phyloP scores from a whole-genome alignment of 768 basidiomycete genomes.

The Podaxis carcinomalis region DNA sequence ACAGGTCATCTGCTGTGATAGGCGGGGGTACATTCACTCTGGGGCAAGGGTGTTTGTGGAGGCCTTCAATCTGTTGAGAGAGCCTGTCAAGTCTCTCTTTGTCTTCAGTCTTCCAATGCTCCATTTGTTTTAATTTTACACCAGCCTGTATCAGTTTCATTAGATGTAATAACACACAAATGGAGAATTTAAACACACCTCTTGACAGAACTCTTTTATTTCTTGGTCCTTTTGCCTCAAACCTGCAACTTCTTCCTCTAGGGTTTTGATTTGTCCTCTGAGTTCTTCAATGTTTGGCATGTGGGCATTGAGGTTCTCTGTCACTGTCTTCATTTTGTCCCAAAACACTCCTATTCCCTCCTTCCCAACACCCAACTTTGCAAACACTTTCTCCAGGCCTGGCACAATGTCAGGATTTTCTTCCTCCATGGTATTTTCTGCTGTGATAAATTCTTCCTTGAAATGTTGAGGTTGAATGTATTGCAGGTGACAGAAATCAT shows the following conservation, averaged over 20 bases:
- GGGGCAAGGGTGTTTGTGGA: not conserved
- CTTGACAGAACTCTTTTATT: slow-evolving; percentile 27
- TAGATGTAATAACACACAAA: not conserved
- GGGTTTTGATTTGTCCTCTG: slow-evolving; percentile 18
- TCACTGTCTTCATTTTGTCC: slow-evolving; percentile 2
- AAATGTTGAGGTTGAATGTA: not conserved
- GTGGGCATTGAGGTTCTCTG: not conserved
- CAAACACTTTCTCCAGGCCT: not conserved
- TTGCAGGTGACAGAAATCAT: slow-evolving; percentile 1
- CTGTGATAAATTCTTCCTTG: not conserved
- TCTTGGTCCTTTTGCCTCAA: slow-evolving; percentile 34
- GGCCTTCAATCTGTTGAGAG: slow-evolving; percentile 11
- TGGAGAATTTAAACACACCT: slow-evolving; percentile 13
- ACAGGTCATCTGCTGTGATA: slow-evolving; percentile 15
- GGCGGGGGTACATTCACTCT: not conserved
- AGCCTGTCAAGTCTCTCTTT: slow-evolving; percentile 18
- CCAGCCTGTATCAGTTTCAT: not conserved
- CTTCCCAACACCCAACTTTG: not conserved
- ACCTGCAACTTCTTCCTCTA: slow-evolving; percentile 23
- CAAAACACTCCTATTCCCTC: not conserved
- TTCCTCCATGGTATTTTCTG: slow-evolving; percentile 4
- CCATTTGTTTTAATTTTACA: slow-evolving; percentile 4
- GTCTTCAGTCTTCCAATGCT: slow-evolving; percentile 9
- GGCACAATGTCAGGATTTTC: not conserved
- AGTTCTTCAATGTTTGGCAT: slow-evolving; percentile 10